Base-by-base conservation (phyloP, 2,329 filamentous ascomycete species). In the Penicillium sp. region DNA sequence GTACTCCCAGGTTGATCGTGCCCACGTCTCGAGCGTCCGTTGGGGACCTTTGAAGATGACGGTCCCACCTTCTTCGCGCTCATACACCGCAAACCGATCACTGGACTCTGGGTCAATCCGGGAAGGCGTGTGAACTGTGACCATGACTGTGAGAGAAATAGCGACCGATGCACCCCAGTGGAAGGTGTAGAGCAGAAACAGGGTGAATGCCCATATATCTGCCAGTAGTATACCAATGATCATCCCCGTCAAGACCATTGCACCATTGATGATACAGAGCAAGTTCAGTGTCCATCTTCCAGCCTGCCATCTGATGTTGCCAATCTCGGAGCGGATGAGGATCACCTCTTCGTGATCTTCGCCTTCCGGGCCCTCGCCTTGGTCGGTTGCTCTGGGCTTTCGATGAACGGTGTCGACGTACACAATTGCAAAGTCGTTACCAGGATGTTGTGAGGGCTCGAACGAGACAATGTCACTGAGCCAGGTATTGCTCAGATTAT, bases 21-120 rank as follows among this genome's bases (percentile, higher is more conserved):
- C 71, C 71, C 70, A 73, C 5, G 56, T 52, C 58, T 73, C 71
- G 13, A 73, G 64, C 3, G 61, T 65, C 9, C 66, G 57, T 51
- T 73, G 66, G 14, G 56, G 58, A 5, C 70, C 70, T 49, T 71
- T 73, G 63, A 73, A 73, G 6, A 73, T 70, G 5, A 73, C 70
- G 5, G 68, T 73, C 9, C 71, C 71, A 27, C 70, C 70, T 13
- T 68, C 70, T 4, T 69, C 68, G 4, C 71, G 70, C 51, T 73
- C 63, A 51, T 71, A 73, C 13, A 72, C 68, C 4, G 70, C 70
- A 50, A 51, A 51, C 2, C 49, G 35, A 51, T 51, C 49, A 14
- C 33, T 51, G 22, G 19, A 10, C n/a, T 51, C 33, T 1, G 49
- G 49, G 18, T 39, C 49, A 16, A 51, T 51, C 13, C 35, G 35